Evolutionary conservation across 768 basidiomycete species (phyloP).

Genomic region (Suillus clintonianus): DNA sequence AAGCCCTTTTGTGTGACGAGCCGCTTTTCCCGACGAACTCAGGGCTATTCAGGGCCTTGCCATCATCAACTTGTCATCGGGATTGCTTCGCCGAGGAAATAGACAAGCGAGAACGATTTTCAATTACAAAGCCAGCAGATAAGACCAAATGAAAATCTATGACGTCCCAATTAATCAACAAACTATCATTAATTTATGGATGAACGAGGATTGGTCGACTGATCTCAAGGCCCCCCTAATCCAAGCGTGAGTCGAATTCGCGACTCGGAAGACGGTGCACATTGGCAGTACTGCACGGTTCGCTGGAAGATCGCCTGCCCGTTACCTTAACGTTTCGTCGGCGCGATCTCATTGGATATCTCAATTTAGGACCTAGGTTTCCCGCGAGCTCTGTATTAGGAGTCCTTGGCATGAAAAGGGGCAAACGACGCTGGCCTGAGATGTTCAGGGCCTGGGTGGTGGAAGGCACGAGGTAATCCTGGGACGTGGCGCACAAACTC

Average conservation of each 20-base stretch:
- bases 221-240: not conserved
- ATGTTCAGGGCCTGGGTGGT: not conserved
- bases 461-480: constrained; percentile 1
- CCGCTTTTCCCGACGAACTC: not conserved
- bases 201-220: not conserved
- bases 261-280: not conserved
- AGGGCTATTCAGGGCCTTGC: not conserved
- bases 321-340: not conserved
- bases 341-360: not conserved
- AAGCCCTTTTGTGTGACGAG: not conserved
- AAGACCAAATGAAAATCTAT: constrained; percentile 1
- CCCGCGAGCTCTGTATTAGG: not conserved
- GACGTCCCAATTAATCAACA: not conserved
- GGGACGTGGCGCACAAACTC: not conserved
- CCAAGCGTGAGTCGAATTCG: not conserved
- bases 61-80: not conserved
- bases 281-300: not conserved
- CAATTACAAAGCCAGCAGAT: not conserved
- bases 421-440: not conserved
- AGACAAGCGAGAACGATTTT: not conserved
- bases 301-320: not conserved
- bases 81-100: not conserved
- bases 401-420: not conserved
- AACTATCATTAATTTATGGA: not conserved
- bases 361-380: not conserved